Base-by-base conservation (phyloP, 164 flowering plant genomes). In the Vitis rupestris region DNA sequence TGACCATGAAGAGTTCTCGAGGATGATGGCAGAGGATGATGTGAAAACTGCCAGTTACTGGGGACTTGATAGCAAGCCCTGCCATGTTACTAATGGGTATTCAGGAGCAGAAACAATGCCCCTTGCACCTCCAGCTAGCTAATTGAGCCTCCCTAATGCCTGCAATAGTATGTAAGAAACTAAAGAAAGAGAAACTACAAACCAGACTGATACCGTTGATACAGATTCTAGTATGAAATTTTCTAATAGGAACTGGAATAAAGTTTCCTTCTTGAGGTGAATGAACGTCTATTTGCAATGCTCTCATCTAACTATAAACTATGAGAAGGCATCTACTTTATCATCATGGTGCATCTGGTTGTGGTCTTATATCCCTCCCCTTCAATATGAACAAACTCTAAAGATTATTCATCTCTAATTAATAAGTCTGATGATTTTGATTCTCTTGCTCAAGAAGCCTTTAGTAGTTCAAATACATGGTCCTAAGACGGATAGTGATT, bases 1-100 rank as follows among this genome's bases (percentile, higher is more conserved):
- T 64, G 88, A 91, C 75, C 88, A 82, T 62, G 81, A 83, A 68
- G 92, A 89, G 69, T 91, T 89, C 78, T 89, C 93, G 0, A 72
- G 80, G 67, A 9, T 81, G 74, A 89, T 89, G 93, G 75, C 70
- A 0, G 64, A 82, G 59, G 89, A 86, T 8, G 91, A 89, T 51
- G 71, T 81, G 14, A 86, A 87, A 68, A 72, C 87, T 31, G 86
- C 90, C n/a, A 72, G 71, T 49, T 82, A 73, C 72, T 89, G 91
- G 91, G 88, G 75, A n/a, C 50, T 81, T 13, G 83, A 81, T 15
- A 69, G 72, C 31, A 79, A 72, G 64, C 66, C 75, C 37, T 50
- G 7, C 55, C 37, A 31, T 48, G 19, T 14, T 62, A 64, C 57
- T 12, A 76, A 74, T 23, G 79, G 73, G 19, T 66, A 27, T 61